Evolutionary conservation across 2,329 filamentous ascomycete species (phyloP).

Genomic region (Colletotrichum costaricense): DNA sequence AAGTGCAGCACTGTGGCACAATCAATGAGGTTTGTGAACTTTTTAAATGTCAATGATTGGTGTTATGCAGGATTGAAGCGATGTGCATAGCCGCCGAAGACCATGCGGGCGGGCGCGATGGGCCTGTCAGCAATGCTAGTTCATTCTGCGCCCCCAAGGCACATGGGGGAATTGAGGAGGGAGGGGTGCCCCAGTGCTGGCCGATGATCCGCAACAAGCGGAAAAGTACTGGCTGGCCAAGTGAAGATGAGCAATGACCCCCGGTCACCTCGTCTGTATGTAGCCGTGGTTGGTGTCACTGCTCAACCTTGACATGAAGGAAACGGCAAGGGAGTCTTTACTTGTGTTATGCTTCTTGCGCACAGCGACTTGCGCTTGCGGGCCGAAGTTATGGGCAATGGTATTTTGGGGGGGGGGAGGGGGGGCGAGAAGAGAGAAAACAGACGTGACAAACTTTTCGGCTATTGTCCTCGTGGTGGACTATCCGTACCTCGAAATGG

Average conservation of each 20-base stretch:
- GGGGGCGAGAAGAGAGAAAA: background rate
- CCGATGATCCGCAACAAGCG: conserved; percentile 21
- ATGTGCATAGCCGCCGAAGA: conserved; percentile 35
- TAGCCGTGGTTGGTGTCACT: conserved; percentile 1
- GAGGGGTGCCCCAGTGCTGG: conserved; percentile 11
- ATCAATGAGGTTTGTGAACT: conserved; percentile 17
- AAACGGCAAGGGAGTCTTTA: background rate
- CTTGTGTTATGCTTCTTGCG: conserved; percentile 2
- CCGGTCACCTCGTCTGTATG: background rate
- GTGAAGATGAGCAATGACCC: conserved; percentile 9
- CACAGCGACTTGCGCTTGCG: background rate
- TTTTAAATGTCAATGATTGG: conserved; percentile 14
- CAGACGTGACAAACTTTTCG: conserved; percentile 2
- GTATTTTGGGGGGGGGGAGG: background rate
- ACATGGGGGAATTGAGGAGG: conserved; percentile 1
- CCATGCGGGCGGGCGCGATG: conserved; percentile 24
- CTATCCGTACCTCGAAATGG: background rate
- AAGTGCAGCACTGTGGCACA: background rate
- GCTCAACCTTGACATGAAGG: background rate
- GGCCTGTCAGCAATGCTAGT: conserved; percentile 18
- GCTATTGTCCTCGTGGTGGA: background rate
- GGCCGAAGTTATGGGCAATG: conserved; percentile 6
- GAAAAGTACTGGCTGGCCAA: conserved; percentile 4
- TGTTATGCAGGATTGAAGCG: conserved; percentile 33
- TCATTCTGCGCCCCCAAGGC: conserved; percentile 4